Evolutionary conservation across 495 filamentous ascomycete species (phyloP), one percentile per base, ranked within the genome.

Genomic region (Penicillium malachiteum): DNA sequence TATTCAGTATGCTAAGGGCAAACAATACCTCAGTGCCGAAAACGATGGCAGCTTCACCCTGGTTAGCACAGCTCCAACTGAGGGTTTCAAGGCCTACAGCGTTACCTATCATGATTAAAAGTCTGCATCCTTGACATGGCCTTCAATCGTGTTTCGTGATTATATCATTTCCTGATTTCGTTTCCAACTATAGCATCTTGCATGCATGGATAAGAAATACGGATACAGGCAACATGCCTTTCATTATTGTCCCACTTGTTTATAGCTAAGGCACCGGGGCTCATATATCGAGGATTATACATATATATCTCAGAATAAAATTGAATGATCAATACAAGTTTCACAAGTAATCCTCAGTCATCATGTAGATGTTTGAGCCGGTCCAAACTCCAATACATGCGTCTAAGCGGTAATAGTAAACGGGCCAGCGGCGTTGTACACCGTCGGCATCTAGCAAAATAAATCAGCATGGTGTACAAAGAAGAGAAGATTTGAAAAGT

Each of bases 31-130:
- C 30, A 65, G 56, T 26, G 44, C 71, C 16, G 50, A 68, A 35
- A 10, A 38, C 18, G 26, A 55, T 3, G 75, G 71, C 5, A 17
- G 13, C 12, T 46, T 72, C 40, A 35, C 56, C 17, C 53, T 67
- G 51, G 34, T 21, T 5, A 50, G 53, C 26, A 47, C 47, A 4
- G 14, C 17, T 5, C 30, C 51, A 8, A 48, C 38, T 18, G 38
- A 45, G 37, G 64, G 68, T 1, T 79, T 67, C 58, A 67, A 66
- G 55, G 49, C 72, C n/a, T 79, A 64, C 48, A 81, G 78, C 58
- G 76, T 81, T 11, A 74, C 73, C 4, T 81, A 78, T 50, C 70
- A 72, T 45, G 62, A 73, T 26, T 55, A 34, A 14, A 3, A 7
- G 11, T 21, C 12, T 54, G 41, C 43, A 43, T 14, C 16, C 45